Conservation (phyloP, 805 yeast species). For the Candida orba region DNA sequence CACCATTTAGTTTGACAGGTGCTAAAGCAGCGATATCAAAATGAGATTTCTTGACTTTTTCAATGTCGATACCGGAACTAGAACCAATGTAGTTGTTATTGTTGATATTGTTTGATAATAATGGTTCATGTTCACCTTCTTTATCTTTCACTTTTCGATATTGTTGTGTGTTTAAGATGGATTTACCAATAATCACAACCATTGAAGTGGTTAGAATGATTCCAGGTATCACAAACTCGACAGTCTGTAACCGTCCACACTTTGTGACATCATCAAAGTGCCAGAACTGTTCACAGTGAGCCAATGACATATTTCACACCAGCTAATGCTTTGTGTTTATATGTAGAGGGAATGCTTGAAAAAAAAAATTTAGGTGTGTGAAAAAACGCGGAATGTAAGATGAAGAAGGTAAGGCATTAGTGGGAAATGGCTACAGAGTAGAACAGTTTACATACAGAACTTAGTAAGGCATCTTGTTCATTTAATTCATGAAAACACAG, state of each 20-base stretch:
- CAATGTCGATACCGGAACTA: slow-evolving; percentile 22
- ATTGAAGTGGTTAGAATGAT: slow-evolving; percentile 23
- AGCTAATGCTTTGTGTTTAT: background rate
- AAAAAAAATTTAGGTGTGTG: too few relatives aligned
- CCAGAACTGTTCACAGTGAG: slow-evolving; percentile 32
- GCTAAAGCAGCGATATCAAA: slow-evolving; percentile 54
- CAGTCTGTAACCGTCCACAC: slow-evolving; percentile 38
- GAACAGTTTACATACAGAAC: too few relatives aligned
- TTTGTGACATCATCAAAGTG: slow-evolving; percentile 52
- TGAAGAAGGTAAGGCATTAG: too few relatives aligned
- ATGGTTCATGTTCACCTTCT: slow-evolving; percentile 14
- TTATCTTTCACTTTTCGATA: background rate
- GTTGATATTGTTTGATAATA: slow-evolving; percentile 3
- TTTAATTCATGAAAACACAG: too few relatives aligned
- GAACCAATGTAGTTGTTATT: slow-evolving; percentile 4
- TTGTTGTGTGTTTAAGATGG: slow-evolving; percentile 1
- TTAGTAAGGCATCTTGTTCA: too few relatives aligned
- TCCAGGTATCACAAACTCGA: slow-evolving; percentile 32
- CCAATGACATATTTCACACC: background rate
- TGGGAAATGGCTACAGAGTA: too few relatives aligned
- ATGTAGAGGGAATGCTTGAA: background rate
- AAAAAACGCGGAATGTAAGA: too few relatives aligned
- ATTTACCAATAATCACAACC: slow-evolving; percentile 11
- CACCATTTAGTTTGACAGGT: slow-evolving; percentile 51
- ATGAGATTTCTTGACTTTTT: slow-evolving; percentile 38